A percentile compares a stretch with the other conserved stretches of the same genome.
phyloP scores from a whole-genome alignment of 768 basidiomycete genomes.

The Cystobasidium tubakii region DNA sequence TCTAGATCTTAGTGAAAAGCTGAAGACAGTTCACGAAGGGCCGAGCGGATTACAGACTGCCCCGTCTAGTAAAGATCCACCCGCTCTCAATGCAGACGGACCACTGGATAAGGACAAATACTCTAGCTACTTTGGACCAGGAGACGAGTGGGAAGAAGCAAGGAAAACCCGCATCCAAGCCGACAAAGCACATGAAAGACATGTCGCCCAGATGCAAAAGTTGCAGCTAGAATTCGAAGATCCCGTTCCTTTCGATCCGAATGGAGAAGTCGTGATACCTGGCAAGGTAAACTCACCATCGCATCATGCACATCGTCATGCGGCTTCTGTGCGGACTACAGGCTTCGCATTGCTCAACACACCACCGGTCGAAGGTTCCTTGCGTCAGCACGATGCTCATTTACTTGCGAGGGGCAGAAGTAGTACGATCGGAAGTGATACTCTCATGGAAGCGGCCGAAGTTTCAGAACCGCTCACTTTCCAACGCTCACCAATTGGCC shows the following conservation, averaged over 20 bases:
- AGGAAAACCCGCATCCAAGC: constrained; percentile 25
- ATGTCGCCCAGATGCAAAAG: not conserved
- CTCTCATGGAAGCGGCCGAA: not conserved
- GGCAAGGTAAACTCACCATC: not conserved
- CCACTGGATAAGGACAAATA: constrained; percentile 21
- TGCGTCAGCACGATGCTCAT: not conserved
- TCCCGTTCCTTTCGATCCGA: constrained; percentile 21
- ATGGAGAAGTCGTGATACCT: not conserved
- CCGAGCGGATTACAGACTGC: constrained; percentile 34
- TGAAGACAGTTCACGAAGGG: constrained; percentile 42
- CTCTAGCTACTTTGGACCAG: constrained; percentile 33
- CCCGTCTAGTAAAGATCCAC: not conserved
- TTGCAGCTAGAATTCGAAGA: constrained; percentile 11
- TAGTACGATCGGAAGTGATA: not conserved
- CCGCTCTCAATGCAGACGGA: not conserved
- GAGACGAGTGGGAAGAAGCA: constrained; percentile 40
- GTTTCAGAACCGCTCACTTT: constrained; percentile 24
- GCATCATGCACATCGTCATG: not conserved
- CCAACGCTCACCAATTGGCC: constrained; percentile 19
- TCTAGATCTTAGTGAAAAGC: constrained; percentile 44
- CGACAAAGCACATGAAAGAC: constrained; percentile 13
- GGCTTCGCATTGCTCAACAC: constrained; percentile 14
- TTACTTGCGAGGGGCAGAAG: not conserved
- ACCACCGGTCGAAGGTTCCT: not conserved
- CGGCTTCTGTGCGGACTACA: not conserved